Base-by-base conservation (phyloP, 441 rosid genomes). In the Dalechampia spathulata region DNA sequence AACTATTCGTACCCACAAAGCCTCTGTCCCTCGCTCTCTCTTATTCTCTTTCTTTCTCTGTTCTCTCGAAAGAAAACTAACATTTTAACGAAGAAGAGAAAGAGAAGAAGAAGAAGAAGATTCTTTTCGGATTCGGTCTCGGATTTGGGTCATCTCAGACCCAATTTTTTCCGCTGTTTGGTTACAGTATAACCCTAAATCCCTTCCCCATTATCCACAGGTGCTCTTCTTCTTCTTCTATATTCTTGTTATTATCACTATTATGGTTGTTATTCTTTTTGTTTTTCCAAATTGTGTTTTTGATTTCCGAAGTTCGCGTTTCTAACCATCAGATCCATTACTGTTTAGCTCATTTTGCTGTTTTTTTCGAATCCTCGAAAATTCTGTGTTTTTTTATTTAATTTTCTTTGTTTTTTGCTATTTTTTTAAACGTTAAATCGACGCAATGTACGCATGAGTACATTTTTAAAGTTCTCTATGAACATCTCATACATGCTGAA, bases 161-260 rank as follows among this genome's bases (percentile, higher is more conserved):
- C 43, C 42, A 27, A 30, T 10, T 48, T 60, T 42, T 21, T 42
- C 17, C n/a, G 3, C 34, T 10, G 25, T 26, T 59, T 41, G 64
- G 32, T 46, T 49, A 66, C 17, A 44, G 42, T 28, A 63, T n/a
- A 79, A 73, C 77, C 84, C 79, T 73, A 71, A 55, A 45, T 53
- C 71, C 63, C 59, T 57, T 60, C 63, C 64, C 62, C 75, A 64
- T 68, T 62, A 50, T 51, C 47, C 28, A 13, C 74, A 71, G 84
- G 79, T 76, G 49, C 39, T 12, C 10, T 15, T 49, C 51, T 5
- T 37, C 41, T 26, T 57, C 5, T 14, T 15, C 3, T 16, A 49
- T 7, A 43, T 57, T 52, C 36, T 32, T 43, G 27, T 32, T 30
- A n/a, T n/a, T n/a, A n/a, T n/a, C n/a, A n/a, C n/a, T n/a, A n/a